A percentile compares a stretch with the other conserved stretches of the same genome.
Evolutionary conservation across 129 eudicot species (phyloP).

Genomic region (Ambrosia trifida): DNA sequence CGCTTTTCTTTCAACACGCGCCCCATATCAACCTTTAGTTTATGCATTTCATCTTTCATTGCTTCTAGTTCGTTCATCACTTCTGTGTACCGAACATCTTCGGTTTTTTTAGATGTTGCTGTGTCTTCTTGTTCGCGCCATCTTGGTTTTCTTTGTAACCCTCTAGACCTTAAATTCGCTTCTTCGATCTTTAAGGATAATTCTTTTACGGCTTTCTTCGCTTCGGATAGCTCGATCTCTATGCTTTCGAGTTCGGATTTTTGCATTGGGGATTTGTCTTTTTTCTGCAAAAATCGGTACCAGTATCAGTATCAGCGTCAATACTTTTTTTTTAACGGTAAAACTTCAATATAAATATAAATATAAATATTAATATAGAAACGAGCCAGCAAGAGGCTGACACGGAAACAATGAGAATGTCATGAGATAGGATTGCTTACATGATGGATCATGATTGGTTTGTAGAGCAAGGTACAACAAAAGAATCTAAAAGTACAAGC

Average conservation of each 20-base stretch:
- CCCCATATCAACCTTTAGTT: constrained; percentile 60
- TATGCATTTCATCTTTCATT: constrained; percentile 54
- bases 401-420: too few relatives aligned
- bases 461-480: constrained; percentile 5
- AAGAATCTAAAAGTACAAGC: constrained; percentile 16
- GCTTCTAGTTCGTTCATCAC: constrained; percentile 54
- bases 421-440: constrained; percentile 18
- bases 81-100: constrained; percentile 32
- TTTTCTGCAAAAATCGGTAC: constrained; percentile 23
- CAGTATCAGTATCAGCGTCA: not conserved
- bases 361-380: too few relatives aligned
- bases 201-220: constrained; percentile 57
- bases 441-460: constrained; percentile 29
- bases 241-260: constrained; percentile 48
- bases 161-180: constrained; percentile 49
- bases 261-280: constrained; percentile 37
- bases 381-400: not conserved
- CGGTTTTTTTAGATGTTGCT: constrained; percentile 20
- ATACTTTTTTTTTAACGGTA: not conserved
- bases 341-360: too few relatives aligned
- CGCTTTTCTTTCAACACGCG: constrained; percentile 53
- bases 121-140: constrained; percentile 30
- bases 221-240: constrained; percentile 54
- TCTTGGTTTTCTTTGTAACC: constrained; percentile 36
- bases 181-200: constrained; percentile 56